phyloP scores from a whole-genome alignment of 108 stramenopile species.

The Cylindrotheca fusiformis region DNA sequence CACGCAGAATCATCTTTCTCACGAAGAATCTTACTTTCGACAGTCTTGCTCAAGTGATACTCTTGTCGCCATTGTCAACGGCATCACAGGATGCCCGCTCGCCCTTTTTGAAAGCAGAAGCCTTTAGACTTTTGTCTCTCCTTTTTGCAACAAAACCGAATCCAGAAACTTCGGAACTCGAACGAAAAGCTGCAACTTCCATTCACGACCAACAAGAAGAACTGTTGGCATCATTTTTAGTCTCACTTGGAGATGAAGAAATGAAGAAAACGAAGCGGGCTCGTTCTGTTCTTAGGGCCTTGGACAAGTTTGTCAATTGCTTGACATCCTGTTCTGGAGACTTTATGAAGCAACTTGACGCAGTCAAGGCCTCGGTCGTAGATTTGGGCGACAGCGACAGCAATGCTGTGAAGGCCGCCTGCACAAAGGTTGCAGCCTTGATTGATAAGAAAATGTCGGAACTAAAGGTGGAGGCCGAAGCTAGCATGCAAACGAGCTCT shows the following conservation, averaged over 20 bases:
- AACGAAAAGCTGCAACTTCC: conserved; percentile 11
- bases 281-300: conserved; percentile 40
- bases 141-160: conserved; percentile 25
- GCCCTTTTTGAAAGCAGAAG: conserved; percentile 65
- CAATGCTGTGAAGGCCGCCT: conserved; percentile 15
- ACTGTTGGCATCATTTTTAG: conserved; percentile 11
- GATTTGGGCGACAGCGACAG: conserved; percentile 24
- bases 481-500: background rate
- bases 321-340: conserved; percentile 8
- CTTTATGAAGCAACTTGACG: conserved; percentile 3
- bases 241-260: conserved; percentile 44
- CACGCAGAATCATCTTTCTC: too few species aligned
- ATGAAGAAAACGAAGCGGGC: conserved; percentile 55
- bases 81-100: conserved; percentile 52
- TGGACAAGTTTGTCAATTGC: conserved; percentile 43
- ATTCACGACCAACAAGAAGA: conserved; percentile 6
- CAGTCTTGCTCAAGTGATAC: conserved; percentile 33
- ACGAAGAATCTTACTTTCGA: background rate
- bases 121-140: conserved; percentile 47
- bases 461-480: conserved; percentile 6
- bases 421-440: conserved; percentile 14
- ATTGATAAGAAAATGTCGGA: conserved; percentile 12
- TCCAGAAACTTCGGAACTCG: conserved; percentile 7
- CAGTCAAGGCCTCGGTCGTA: background rate
- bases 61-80: conserved; percentile 35